A percentile compares a stretch with the other conserved stretches of the same genome.
Evolutionary conservation across 805 yeast species (phyloP).

Genomic region (Candida easanensis): DNA sequence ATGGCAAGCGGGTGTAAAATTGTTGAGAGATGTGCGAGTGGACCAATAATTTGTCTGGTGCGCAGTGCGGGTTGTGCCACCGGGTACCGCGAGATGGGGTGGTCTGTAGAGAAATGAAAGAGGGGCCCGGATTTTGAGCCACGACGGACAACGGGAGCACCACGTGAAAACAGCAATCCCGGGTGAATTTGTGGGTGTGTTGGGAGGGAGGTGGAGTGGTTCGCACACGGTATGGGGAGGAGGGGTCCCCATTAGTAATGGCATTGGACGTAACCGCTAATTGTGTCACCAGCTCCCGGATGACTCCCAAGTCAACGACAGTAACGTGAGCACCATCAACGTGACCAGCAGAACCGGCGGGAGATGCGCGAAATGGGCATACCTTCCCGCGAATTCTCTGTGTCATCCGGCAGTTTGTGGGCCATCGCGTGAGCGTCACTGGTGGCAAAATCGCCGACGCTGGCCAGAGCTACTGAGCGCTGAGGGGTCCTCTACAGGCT

Average conservation of each 20-base stretch:
- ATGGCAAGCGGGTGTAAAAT: too few relatives aligned
- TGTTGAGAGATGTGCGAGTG: too few relatives aligned
- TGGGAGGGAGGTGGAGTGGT: neutral
- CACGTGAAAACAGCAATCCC: neutral
- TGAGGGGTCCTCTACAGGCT: too few relatives aligned
- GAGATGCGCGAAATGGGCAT: neutral
- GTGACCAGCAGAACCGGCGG: constrained; percentile 4
- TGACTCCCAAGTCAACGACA: constrained; percentile 8
- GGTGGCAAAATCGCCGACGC: too few relatives aligned
- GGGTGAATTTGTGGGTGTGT: neutral
- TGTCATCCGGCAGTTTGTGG: constrained; percentile 3
- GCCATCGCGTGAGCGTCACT: constrained; percentile 1
- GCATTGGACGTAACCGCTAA: neutral
- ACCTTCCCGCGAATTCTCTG: neutral
- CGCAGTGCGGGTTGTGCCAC: too few relatives aligned
- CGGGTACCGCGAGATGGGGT: neutral
- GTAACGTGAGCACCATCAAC: constrained; percentile 8
- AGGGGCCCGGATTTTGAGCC: too few relatives aligned
- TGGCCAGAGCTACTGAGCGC: neutral
- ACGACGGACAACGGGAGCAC: neutral
- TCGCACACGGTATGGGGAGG: neutral
- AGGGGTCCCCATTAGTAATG: too few relatives aligned
- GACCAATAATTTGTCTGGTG: too few relatives aligned
- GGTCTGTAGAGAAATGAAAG: too few relatives aligned
- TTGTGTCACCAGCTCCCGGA: neutral